Percentiles rank a stretch among this genome's conserved stretches.
Evolutionary conservation across 768 basidiomycete genomes (phyloP).

Genomic region (Inosperma sp.): DNA sequence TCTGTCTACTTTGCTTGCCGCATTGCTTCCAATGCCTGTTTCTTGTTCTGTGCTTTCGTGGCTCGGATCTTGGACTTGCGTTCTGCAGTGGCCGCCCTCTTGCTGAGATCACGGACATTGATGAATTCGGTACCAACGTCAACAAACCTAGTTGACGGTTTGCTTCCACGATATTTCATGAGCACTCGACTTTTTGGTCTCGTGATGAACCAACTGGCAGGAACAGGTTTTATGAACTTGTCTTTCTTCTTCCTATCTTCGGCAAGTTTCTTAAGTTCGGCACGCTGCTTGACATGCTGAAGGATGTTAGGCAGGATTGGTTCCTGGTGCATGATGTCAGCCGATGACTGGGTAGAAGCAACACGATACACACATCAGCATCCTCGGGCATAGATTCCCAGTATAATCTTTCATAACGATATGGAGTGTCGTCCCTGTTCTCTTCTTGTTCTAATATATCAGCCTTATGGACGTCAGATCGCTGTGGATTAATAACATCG

Average conservation of each 20-base stretch:
- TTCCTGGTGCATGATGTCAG: conserved; percentile 39
- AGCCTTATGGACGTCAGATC: conserved; percentile 53
- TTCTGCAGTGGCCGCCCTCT: conserved; percentile 46
- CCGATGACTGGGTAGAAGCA: conserved; percentile 2
- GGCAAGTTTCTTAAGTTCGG: conserved; percentile 29
- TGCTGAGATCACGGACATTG: conserved; percentile 48
- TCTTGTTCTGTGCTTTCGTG: conserved; percentile 25
- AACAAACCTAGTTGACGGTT: conserved; percentile 59
- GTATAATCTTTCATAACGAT: conserved; percentile 66
- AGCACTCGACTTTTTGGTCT: conserved; percentile 34
- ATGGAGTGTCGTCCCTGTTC: conserved; percentile 49
- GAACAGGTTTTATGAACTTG: conserved; percentile 36
- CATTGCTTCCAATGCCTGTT: conserved; percentile 9
- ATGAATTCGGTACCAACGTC: conserved; percentile 74
- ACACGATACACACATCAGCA: conserved; percentile 43
- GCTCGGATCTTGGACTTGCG: conserved; percentile 37
- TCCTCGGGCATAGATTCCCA: conserved; percentile 77
- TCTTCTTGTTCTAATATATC: conserved; percentile 59
- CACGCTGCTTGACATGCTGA: conserved; percentile 41
- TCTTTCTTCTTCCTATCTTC: conserved; percentile 37
- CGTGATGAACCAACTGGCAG: conserved; percentile 35
- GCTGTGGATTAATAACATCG: conserved; percentile 15
- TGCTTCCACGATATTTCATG: conserved; percentile 38
- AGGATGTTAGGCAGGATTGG: conserved; percentile 57
- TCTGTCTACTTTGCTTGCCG: conserved; percentile 9